phyloP scores from a whole-genome alignment of 805 yeast species.

The Saccharomyces jurei region DNA sequence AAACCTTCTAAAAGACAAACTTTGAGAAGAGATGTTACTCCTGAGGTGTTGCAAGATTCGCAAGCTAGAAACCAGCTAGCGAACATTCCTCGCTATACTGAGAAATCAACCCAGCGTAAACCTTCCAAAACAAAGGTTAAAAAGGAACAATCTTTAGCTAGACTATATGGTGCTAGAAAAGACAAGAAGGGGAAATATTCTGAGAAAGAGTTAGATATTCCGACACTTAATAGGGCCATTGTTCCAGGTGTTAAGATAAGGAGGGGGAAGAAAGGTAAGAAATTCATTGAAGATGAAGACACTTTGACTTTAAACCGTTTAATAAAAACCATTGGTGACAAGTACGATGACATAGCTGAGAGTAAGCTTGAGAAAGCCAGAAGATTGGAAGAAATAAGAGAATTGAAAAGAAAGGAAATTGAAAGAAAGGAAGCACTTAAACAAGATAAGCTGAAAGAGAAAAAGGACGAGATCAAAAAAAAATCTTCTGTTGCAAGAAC shows the following conservation, averaged over 20 bases:
- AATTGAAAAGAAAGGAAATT: constrained; percentile 75
- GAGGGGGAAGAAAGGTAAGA: constrained; percentile 81
- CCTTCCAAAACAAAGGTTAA: constrained; percentile 47
- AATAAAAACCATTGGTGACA: constrained; percentile 74
- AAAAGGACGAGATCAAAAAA: constrained; percentile 66
- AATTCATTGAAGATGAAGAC: constrained; percentile 66
- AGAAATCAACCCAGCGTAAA: constrained; percentile 45
- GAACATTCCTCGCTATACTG: constrained; percentile 45
- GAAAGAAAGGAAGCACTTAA: constrained; percentile 75
- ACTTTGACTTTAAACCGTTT: constrained; percentile 54
- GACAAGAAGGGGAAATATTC: constrained; percentile 44
- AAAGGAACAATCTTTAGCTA: constrained; percentile 55
- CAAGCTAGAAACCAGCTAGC: constrained; percentile 62
- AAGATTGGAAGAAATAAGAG: constrained; percentile 84
- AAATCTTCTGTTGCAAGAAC: constrained; percentile 66
- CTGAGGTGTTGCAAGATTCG: constrained; percentile 59
- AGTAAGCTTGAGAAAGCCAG: constrained; percentile 85
- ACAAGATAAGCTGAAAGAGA: constrained; percentile 59
- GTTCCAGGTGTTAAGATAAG: constrained; percentile 75
- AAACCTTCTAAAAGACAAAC: constrained; percentile 48
- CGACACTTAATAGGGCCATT: constrained; percentile 72
- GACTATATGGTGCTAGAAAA: constrained; percentile 59
- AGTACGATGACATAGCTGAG: constrained; percentile 68
- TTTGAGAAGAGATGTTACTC: constrained; percentile 46
- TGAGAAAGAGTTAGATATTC: constrained; percentile 75